Evolutionary conservation across 169 alveolate genomes (phyloP), one percentile per base, ranked within the genome.

Genomic region (Plasmodium malariae): DNA sequence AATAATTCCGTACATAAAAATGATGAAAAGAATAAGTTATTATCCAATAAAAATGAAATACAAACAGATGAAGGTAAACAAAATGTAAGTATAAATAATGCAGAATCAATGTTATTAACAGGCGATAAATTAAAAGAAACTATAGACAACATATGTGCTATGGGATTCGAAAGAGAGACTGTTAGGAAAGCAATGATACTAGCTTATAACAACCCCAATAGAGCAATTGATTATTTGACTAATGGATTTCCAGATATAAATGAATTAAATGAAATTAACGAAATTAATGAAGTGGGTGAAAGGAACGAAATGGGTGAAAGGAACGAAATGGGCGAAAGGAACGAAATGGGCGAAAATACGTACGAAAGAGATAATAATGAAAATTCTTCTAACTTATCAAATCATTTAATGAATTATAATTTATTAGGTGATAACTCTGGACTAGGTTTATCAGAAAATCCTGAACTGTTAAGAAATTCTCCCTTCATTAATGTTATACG

Each of bases 171-270:
- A 28, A 94, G 97, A 71, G 96, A 95, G 9, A 60, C 83, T 69
- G 98, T 97, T 69, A 92, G 92, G 55, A 89, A 85, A 72, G 99
- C 99, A 12, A 93, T 98, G 97, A 91, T 96, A 43, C 98, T 99
- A 14, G 99, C 99, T 5, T 97, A 93, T 74, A 96, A 97, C 94
- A 97, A 98, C 55, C 99, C 99, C 11, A 98, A 98, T 59, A 94
- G 99, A 54, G 99, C 99, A 12, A 96, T 97, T 37, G 99, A 98
- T 54, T 97, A 96, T 86, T 92, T 98, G 55, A 88, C 98, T 49
- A 96, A 95, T 54, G 99, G 97, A 6, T 74, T 95, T 68, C 94
- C 95, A 37, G 83, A 65, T 36, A 62, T 11, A 24, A 51, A 28
- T 49, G 37, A 48, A 0, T 7, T 19, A 40, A 34, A 34, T 36